Evolutionary conservation across 257 asterid genomes (phyloP).

Genomic region (Sherardia arvensis): DNA sequence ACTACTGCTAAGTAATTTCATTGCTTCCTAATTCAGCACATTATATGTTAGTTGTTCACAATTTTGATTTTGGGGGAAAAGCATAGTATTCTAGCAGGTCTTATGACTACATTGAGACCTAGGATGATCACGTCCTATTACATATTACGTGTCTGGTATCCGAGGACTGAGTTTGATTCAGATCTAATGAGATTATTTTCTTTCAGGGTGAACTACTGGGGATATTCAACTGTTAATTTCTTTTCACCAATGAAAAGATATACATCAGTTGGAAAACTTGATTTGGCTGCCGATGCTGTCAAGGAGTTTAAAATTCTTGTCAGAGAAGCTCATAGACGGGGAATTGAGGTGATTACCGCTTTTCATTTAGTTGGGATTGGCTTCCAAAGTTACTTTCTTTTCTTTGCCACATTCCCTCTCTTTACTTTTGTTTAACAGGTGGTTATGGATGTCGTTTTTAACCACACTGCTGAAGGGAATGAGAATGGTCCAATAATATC

Average conservation of each 20-base stretch:
- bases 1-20: not conserved
- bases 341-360: constrained; percentile 64
- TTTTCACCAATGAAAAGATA: constrained; percentile 98
- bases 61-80: not conserved
- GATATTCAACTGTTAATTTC: constrained; percentile 86
- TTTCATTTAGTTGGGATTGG: constrained; percentile 7
- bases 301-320: constrained; percentile 83
- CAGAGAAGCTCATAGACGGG: constrained; percentile 89
- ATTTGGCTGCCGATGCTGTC: constrained; percentile 63
- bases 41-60: not conserved
- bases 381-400: not conserved
- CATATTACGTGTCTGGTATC: not conserved
- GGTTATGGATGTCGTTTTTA: constrained; percentile 96
- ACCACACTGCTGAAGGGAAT: constrained; percentile 99
- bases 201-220: constrained; percentile 94
- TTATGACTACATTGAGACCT: too few species aligned
- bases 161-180: not conserved
- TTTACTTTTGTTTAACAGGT: constrained; percentile 44
- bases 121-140: not conserved
- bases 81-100: not conserved
- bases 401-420: constrained; percentile 8
- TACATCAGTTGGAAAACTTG: constrained; percentile 49
- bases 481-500: constrained; percentile 79
- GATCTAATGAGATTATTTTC: constrained; percentile 10
- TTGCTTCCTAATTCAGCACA: not conserved